A percentile compares a stretch with the other conserved stretches of the same genome.
Evolutionary conservation across 768 basidiomycete species (phyloP).

Genomic region (Lactarius indigo): DNA sequence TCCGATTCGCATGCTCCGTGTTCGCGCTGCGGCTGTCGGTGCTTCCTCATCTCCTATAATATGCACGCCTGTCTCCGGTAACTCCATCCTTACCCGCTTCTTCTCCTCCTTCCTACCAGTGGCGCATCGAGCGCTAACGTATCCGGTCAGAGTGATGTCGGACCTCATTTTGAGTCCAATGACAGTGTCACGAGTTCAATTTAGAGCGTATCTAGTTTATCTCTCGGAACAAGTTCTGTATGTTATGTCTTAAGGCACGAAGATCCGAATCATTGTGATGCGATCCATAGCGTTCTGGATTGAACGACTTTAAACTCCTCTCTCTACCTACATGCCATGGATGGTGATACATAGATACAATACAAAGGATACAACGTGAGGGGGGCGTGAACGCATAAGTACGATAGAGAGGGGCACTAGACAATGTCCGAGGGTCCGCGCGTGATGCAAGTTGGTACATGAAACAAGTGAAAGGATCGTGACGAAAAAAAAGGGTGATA

Average conservation of each 20-base stretch:
- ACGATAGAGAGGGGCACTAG: slow-evolving; percentile 14
- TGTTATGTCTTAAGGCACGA: slow-evolving; percentile 8
- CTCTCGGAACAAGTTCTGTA: slow-evolving; percentile 5
- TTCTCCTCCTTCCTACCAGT: neutral
- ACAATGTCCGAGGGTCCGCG: slow-evolving; percentile 2
- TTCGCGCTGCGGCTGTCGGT: neutral
- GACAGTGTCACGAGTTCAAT: slow-evolving; percentile 16
- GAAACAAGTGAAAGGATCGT: neutral
- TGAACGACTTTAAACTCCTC: slow-evolving; percentile 6
- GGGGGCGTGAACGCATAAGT: slow-evolving; percentile 6
- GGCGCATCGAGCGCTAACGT: slow-evolving; percentile 13
- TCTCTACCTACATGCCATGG: slow-evolving; percentile 6
- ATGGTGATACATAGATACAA: slow-evolving; percentile 18
- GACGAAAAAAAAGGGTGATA: neutral
- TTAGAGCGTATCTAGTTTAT: neutral
- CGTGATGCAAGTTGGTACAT: slow-evolving; percentile 10
- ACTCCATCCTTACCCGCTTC: neutral
- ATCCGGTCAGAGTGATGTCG: neutral
- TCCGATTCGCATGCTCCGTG: slow-evolving; percentile 3
- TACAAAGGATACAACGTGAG: slow-evolving; percentile 13
- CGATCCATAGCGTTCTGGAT: slow-evolving; percentile 3
- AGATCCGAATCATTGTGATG: slow-evolving; percentile 5
- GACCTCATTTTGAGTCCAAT: slow-evolving; percentile 17
- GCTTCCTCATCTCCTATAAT: slow-evolving; percentile 16
- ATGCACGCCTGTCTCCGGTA: slow-evolving; percentile 11